phyloP scores from a whole-genome alignment of 805 yeast species.

The Metschnikowia borealis region DNA sequence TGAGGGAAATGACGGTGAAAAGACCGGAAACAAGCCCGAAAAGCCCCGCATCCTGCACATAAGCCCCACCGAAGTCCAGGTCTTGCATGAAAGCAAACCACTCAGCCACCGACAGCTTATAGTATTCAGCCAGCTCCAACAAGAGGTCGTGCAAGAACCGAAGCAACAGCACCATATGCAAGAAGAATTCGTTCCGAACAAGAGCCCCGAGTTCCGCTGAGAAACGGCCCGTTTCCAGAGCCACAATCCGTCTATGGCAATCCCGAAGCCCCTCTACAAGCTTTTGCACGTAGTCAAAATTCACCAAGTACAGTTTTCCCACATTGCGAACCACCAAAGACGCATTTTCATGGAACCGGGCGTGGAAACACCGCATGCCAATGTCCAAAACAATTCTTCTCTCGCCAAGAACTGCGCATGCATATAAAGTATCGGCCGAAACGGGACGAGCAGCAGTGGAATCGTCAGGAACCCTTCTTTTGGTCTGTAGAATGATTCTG shows the following conservation, averaged over 20 bases:
- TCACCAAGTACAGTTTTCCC: conserved; percentile 22
- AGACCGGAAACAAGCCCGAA: conserved; percentile 41
- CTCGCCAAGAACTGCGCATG: conserved; percentile 45
- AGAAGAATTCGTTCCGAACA: conserved; percentile 26
- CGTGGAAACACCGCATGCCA: conserved; percentile 27
- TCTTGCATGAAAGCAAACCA: conserved; percentile 57
- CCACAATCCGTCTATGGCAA: neutral
- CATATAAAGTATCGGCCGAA: conserved; percentile 22
- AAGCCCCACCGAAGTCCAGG: conserved; percentile 21
- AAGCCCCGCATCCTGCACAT: conserved; percentile 22
- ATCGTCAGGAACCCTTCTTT: conserved; percentile 18
- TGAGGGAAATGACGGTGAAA: conserved; percentile 45
- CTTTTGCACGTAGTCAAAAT: conserved; percentile 2
- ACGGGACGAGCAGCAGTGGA: conserved; percentile 20
- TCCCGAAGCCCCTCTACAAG: conserved; percentile 6
- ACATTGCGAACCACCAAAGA: conserved; percentile 32
- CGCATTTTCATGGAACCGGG: conserved; percentile 13
- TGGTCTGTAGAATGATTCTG: conserved; percentile 44
- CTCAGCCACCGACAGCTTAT: conserved; percentile 26
- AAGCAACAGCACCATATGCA: conserved; percentile 31
- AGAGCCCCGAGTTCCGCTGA: neutral
- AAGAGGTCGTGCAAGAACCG: conserved; percentile 39
- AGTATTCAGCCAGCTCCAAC: conserved; percentile 30
- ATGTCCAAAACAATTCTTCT: conserved; percentile 47
- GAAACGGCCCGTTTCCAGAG: neutral